Conservation (phyloP, 2,329 filamentous ascomycete species). For the Chaetomiaceae sp. region DNA sequence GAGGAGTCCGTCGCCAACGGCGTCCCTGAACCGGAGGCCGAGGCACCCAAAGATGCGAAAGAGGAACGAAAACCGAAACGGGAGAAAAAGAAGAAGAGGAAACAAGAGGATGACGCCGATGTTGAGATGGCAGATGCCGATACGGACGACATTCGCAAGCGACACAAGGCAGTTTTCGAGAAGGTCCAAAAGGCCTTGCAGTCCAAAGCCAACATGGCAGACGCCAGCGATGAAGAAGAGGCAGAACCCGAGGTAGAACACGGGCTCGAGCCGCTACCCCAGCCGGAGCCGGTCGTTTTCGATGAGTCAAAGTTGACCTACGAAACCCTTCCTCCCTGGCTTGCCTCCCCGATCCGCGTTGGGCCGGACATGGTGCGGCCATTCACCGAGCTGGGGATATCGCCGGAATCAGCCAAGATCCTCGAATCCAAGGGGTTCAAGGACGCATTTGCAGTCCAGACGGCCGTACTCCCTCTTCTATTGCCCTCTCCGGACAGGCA, state of each 20-base stretch:
- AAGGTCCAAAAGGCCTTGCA: constrained; percentile 53
- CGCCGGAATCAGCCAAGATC: constrained; percentile 52
- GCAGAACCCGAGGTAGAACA: constrained; percentile 40
- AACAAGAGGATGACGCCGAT: constrained; percentile 23
- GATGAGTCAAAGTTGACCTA: constrained; percentile 59
- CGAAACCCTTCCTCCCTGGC: constrained; percentile 75
- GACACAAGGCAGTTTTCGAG: constrained; percentile 49
- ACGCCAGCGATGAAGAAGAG: constrained; percentile 29
- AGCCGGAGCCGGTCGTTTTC: constrained; percentile 61
- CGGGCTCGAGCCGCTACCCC: constrained; percentile 75
- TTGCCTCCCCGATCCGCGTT: constrained; percentile 69
- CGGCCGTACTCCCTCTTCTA: constrained; percentile 73
- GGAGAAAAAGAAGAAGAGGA: constrained; percentile 29
- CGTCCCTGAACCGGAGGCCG: background rate
- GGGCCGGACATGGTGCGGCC: constrained; percentile 53
- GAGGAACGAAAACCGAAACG: constrained; percentile 18
- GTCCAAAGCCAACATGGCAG: constrained; percentile 32
- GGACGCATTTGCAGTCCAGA: constrained; percentile 73
- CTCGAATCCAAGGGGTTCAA: constrained; percentile 65
- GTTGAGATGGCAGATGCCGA: constrained; percentile 25
- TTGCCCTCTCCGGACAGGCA: constrained; percentile 58
- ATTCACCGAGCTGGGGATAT: constrained; percentile 62
- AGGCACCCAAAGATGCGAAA: background rate
- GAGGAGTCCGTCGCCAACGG: background rate
- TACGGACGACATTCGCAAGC: constrained; percentile 25